phyloP scores from a whole-genome alignment of 2,329 filamentous ascomycete genomes.

The Ceratocystis eucalypticola region DNA sequence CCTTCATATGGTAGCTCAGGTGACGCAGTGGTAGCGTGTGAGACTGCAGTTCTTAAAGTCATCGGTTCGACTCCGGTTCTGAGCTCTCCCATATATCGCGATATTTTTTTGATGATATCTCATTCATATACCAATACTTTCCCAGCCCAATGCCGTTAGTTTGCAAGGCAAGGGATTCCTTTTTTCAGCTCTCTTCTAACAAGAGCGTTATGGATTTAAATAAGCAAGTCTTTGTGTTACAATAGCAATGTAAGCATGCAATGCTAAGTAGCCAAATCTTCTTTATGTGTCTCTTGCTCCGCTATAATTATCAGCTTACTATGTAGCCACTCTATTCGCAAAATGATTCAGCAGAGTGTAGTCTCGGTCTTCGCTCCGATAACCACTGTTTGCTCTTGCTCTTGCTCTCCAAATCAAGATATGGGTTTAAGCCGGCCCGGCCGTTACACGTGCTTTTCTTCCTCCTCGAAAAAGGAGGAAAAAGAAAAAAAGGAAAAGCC shows the following conservation, averaged over 20 bases:
- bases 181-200: too few relatives aligned
- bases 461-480: background rate
- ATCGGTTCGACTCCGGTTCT: conserved; percentile 12
- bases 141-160: background rate
- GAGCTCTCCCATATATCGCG: background rate
- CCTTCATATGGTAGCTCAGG: conserved; percentile 3
- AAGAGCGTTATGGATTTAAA: too few relatives aligned
- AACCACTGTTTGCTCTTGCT: background rate
- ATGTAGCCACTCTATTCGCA: too few relatives aligned
- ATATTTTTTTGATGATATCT: background rate
- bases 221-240: too few relatives aligned
- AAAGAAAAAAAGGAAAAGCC: too few relatives aligned
- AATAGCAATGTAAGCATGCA: too few relatives aligned
- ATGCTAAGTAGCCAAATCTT: too few relatives aligned
- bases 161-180: too few relatives aligned
- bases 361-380: too few relatives aligned
- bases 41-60: conserved; percentile 13
- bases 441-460: background rate
- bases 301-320: too few relatives aligned
- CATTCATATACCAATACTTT: background rate
- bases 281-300: too few relatives aligned
- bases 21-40: conserved; percentile 18
- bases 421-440: background rate
- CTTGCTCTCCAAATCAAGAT: background rate
- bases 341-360: too few relatives aligned